Conservation (phyloP, 371 early-diverging fungal species). For the Mucor ambiguus region DNA sequence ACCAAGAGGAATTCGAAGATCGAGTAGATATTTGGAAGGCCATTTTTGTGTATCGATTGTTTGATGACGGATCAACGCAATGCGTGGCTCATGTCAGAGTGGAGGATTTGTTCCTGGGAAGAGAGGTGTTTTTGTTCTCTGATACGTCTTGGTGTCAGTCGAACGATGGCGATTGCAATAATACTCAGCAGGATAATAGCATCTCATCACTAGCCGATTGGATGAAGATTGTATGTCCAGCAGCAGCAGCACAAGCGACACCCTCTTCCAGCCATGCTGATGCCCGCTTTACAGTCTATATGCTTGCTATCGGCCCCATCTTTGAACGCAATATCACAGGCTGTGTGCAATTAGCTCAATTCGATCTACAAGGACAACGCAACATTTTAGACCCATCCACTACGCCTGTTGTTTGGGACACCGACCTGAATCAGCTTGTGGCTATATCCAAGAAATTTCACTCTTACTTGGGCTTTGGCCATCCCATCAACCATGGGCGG, state of each 20-base stretch:
- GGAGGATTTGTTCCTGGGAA: slow-evolving; percentile 24
- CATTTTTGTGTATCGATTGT: slow-evolving; percentile 30
- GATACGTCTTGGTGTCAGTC: slow-evolving; percentile 34
- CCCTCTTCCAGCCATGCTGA: slow-evolving; percentile 2
- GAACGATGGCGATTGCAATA: slow-evolving; percentile 16
- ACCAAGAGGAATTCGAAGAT: slow-evolving; percentile 21
- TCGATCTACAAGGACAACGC: slow-evolving; percentile 25
- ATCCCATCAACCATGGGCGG: background rate
- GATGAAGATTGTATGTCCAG: slow-evolving; percentile 23
- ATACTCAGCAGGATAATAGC: background rate
- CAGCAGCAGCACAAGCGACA: background rate
- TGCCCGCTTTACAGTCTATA: slow-evolving; percentile 23
- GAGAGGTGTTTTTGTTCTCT: slow-evolving; percentile 35
- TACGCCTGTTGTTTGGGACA: slow-evolving; percentile 27
- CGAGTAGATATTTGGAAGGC: slow-evolving; percentile 36
- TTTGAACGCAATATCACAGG: slow-evolving; percentile 21
- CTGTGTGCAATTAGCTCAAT: slow-evolving; percentile 24
- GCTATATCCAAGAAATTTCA: background rate
- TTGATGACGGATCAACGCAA: slow-evolving; percentile 33
- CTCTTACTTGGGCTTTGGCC: background rate
- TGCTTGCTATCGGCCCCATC: slow-evolving; percentile 31
- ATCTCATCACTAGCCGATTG: slow-evolving; percentile 13
- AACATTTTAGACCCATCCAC: slow-evolving; percentile 28
- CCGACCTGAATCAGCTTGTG: background rate
- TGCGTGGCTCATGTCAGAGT: slow-evolving; percentile 27